phyloP scores from a whole-genome alignment of 129 eudicot genomes.

The Helianthus tuberosus region DNA sequence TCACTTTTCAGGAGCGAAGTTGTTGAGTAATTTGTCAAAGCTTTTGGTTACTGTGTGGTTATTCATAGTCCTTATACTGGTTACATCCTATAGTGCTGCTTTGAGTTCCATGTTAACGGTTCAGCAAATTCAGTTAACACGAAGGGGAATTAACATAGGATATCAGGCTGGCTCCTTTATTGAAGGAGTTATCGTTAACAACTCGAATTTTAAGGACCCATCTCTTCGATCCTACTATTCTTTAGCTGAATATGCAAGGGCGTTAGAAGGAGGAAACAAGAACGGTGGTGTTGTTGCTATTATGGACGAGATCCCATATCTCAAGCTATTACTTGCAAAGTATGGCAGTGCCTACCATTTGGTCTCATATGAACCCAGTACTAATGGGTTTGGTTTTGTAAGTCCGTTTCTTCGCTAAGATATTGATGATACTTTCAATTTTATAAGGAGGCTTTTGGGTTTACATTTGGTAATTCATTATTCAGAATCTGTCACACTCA shows the following conservation, averaged over 20 bases:
- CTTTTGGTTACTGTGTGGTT: constrained; percentile 15
- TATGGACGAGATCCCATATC: constrained; percentile 5
- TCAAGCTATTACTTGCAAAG: constrained; percentile 10
- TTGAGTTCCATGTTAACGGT: constrained; percentile 15
- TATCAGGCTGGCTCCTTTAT: constrained; percentile 1
- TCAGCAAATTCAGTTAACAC: constrained; percentile 8
- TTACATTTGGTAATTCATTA: too few relatives aligned
- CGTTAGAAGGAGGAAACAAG: background rate
- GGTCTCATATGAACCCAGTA: constrained; percentile 7
- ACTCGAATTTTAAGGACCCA: background rate
- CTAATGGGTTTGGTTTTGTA: constrained; percentile 17
- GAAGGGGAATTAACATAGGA: background rate
- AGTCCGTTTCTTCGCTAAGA: background rate
- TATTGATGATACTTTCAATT: background rate
- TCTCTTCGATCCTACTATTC: background rate
- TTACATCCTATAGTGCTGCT: constrained; percentile 5
- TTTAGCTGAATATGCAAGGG: background rate
- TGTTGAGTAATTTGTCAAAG: constrained; percentile 18
- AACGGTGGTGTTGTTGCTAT: constrained; percentile 3
- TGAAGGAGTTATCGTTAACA: constrained; percentile 2
- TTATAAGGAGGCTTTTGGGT: background rate
- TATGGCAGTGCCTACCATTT: constrained; percentile 1
- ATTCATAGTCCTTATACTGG: background rate
- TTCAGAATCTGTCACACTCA: too few relatives aligned
- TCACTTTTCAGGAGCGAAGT: background rate